These are phyloP conservation scores for Epichloe brachyelytri DNA, from an alignment of 2,329 filamentous ascomycete species.

Conservation along the genomic window DNA sequence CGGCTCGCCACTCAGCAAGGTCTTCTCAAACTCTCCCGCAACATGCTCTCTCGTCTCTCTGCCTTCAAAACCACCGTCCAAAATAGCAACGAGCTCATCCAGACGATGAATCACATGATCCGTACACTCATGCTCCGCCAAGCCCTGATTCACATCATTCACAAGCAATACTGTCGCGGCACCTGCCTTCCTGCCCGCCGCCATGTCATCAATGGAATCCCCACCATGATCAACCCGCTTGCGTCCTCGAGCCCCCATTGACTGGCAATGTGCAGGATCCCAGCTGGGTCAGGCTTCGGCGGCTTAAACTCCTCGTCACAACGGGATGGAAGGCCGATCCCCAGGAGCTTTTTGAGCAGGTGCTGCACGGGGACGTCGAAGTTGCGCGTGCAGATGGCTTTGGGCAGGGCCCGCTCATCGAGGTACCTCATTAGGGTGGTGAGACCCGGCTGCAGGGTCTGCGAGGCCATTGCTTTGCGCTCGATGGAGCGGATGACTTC, in stretches of 20 bases:
- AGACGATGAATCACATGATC: conserved; percentile 59
- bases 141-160: conserved; percentile 63
- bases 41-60: conserved; percentile 13
- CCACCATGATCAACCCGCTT: conserved; percentile 48
- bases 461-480: conserved; percentile 62
- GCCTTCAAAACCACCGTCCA: conserved; percentile 64
- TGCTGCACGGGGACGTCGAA: conserved; percentile 71
- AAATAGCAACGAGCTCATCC: conserved; percentile 62
- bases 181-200: conserved; percentile 68
- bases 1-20: background rate
- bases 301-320: conserved; percentile 72
- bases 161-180: conserved; percentile 81
- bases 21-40: background rate
- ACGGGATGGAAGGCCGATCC: conserved; percentile 59
- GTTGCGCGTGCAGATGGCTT: conserved; percentile 89
- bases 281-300: conserved; percentile 79
- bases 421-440: conserved; percentile 70
- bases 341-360: conserved; percentile 63
- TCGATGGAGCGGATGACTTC: conserved; percentile 69
- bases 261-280: conserved; percentile 73
- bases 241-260: conserved; percentile 52
- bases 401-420: conserved; percentile 50
- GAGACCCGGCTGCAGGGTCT: conserved; percentile 74
- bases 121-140: conserved; percentile 61
- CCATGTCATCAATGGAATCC: conserved; percentile 87